phyloP scores from a whole-genome alignment of 164 flowering plant species.

The Malania oleifera region DNA sequence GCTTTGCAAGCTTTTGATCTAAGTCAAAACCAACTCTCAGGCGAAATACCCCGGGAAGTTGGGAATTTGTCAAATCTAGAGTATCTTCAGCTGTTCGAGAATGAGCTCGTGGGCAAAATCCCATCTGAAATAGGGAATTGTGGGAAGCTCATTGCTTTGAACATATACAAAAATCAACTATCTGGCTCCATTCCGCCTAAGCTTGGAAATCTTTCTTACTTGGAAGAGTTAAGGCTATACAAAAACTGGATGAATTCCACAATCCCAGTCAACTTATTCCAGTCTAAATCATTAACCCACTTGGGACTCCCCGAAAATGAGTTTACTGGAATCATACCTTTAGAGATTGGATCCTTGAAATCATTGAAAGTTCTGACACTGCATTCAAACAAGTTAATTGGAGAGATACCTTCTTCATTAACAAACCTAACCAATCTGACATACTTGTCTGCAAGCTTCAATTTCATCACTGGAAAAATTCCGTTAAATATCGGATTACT shows the following conservation, averaged over 20 bases:
- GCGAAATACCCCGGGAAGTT: constrained; percentile 46
- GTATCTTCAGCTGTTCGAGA: constrained; percentile 35
- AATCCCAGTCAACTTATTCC: constrained; percentile 47
- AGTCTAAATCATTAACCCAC: constrained; percentile 31
- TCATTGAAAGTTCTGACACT: constrained; percentile 44
- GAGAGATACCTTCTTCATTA: constrained; percentile 48
- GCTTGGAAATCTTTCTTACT: constrained; percentile 39
- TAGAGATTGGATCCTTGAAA: constrained; percentile 44
- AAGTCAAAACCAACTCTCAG: constrained; percentile 48
- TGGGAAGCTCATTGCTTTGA: constrained; percentile 36
- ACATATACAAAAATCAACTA: constrained; percentile 39
- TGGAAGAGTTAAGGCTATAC: constrained; percentile 36
- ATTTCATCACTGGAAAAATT: constrained; percentile 47
- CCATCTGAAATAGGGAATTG: constrained; percentile 60
- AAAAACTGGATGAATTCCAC: constrained; percentile 42
- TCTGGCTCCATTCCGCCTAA: constrained; percentile 56
- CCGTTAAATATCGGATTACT: constrained; percentile 53
- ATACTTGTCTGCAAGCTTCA: constrained; percentile 36
- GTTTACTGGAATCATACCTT: constrained; percentile 46
- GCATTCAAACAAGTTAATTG: constrained; percentile 50
- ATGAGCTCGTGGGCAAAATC: constrained; percentile 41
- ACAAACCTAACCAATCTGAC: constrained; percentile 47
- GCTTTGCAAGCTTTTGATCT: constrained; percentile 42
- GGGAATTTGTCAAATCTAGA: constrained; percentile 48
- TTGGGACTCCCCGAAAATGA: constrained; percentile 54